Percentiles rank a stretch among this genome's conserved stretches.
phyloP scores from a whole-genome alignment of 164 flowering plant genomes.

The Sextonia rubra region DNA sequence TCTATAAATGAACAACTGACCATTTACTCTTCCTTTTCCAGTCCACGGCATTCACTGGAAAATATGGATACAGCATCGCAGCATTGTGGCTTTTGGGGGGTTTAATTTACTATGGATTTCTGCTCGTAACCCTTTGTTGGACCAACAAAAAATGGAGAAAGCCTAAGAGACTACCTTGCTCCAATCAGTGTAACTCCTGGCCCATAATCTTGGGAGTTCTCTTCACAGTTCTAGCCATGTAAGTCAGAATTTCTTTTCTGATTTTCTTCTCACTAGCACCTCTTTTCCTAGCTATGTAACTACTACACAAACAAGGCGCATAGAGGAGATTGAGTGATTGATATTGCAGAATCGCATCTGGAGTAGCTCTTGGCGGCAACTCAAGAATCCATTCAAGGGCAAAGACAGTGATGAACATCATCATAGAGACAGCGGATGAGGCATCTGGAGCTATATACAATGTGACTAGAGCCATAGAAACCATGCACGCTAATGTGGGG shows the following conservation, averaged over 20 bases:
- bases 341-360: constrained; percentile 46
- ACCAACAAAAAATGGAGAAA: constrained; percentile 16
- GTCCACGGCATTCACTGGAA: constrained; percentile 74
- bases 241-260: constrained; percentile 24
- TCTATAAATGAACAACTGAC: not conserved
- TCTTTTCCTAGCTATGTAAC: no score
- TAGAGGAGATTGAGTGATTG: not conserved
- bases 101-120: constrained; percentile 37
- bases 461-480: constrained; percentile 67
- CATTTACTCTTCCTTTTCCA: constrained; percentile 23
- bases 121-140: constrained; percentile 26
- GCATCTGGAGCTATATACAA: constrained; percentile 61
- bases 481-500: constrained; percentile 34
- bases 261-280: no score
- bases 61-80: constrained; percentile 59
- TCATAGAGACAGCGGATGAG: constrained; percentile 61
- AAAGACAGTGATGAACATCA: constrained; percentile 43
- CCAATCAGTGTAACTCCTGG: constrained; percentile 39
- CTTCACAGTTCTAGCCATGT: constrained; percentile 66
- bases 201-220: constrained; percentile 36
- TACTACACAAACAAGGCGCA: not conserved
- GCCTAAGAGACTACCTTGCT: constrained; percentile 25
- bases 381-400: constrained; percentile 61
- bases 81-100: constrained; percentile 68
- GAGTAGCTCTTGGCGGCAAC: constrained; percentile 71